Conservation (phyloP, 106 monocot species). For the Acorus calamus region DNA sequence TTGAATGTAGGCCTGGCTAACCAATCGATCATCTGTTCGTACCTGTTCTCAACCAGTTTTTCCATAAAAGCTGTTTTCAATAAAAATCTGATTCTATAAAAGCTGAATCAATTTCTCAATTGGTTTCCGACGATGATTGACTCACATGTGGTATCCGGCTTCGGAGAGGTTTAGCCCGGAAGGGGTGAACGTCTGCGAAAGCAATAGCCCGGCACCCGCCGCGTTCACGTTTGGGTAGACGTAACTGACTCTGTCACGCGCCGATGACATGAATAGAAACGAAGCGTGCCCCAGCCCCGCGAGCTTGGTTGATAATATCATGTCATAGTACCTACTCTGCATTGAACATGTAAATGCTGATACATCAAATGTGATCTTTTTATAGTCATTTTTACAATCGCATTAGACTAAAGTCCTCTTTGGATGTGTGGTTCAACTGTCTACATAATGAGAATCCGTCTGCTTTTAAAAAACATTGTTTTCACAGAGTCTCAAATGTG, state of each 20-base stretch:
- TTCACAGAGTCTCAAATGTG: too few species aligned
- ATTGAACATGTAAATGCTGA: too few species aligned
- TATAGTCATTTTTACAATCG: too few species aligned
- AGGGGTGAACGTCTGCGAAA: slow-evolving; percentile 57
- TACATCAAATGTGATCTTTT: too few species aligned
- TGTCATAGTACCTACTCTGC: slow-evolving; percentile 80
- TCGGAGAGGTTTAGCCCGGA: slow-evolving; percentile 56
- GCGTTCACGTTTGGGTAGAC: slow-evolving; percentile 76
- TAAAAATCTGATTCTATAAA: too few species aligned
- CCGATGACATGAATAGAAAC: slow-evolving; percentile 73
- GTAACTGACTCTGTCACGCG: slow-evolving; percentile 72
- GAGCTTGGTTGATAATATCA: slow-evolving; percentile 72
- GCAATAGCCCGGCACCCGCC: slow-evolving; percentile 68
- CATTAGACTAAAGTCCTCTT: too few species aligned
- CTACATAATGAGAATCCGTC: too few species aligned
- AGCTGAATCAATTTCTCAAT: too few species aligned
- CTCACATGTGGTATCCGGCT: slow-evolving; percentile 78
- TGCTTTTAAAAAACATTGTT: too few species aligned
- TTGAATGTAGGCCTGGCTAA: slow-evolving; percentile 48
- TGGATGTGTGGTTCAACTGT: too few species aligned
- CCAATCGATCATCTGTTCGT: slow-evolving; percentile 77
- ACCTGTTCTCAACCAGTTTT: slow-evolving; percentile 33
- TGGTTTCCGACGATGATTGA: too few species aligned
- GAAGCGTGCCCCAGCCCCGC: slow-evolving; percentile 72
- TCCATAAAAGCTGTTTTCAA: too few species aligned